Evolutionary conservation across 169 alveolate species (phyloP).

Genomic region (Cryptosporidium tyzzeri): DNA sequence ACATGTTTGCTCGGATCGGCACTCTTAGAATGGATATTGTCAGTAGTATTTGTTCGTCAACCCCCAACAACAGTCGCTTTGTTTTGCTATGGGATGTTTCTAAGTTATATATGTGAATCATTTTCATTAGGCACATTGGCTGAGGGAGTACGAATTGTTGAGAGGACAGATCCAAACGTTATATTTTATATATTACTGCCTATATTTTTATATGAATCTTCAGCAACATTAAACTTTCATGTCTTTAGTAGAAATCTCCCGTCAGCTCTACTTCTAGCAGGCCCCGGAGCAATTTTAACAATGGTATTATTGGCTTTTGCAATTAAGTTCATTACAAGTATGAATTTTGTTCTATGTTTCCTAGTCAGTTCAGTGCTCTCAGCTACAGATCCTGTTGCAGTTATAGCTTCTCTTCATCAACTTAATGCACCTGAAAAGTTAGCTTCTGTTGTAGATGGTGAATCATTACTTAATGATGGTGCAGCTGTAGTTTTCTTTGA

Average conservation of each 20-base stretch:
- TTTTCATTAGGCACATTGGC: slow-evolving; percentile 72
- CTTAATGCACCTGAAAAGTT: slow-evolving; percentile 79
- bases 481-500: slow-evolving; percentile 79
- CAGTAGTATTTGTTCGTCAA: slow-evolving; percentile 73
- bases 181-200: slow-evolving; percentile 74
- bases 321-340: slow-evolving; percentile 72
- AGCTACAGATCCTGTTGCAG: slow-evolving; percentile 84
- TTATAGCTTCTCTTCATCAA: slow-evolving; percentile 79
- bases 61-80: slow-evolving; percentile 73
- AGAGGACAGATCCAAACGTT: slow-evolving; percentile 74
- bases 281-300: slow-evolving; percentile 77
- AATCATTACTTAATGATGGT: slow-evolving; percentile 79
- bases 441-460: slow-evolving; percentile 82
- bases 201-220: slow-evolving; percentile 76
- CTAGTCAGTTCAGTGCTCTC: slow-evolving; percentile 79
- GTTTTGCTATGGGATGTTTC: slow-evolving; percentile 71
- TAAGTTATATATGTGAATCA: slow-evolving; percentile 75
- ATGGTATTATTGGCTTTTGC: slow-evolving; percentile 77
- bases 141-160: slow-evolving; percentile 75
- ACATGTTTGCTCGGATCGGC: slow-evolving; percentile 71
- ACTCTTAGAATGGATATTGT: slow-evolving; percentile 65
- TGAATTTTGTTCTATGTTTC: slow-evolving; percentile 76
- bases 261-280: slow-evolving; percentile 71
- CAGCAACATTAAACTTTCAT: slow-evolving; percentile 75
- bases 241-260: slow-evolving; percentile 68